Percentiles rank a stretch among this genome's conserved stretches.
Conservation (phyloP, 1,139 yeast species). For the Suhomyces chickasaworum region DNA sequence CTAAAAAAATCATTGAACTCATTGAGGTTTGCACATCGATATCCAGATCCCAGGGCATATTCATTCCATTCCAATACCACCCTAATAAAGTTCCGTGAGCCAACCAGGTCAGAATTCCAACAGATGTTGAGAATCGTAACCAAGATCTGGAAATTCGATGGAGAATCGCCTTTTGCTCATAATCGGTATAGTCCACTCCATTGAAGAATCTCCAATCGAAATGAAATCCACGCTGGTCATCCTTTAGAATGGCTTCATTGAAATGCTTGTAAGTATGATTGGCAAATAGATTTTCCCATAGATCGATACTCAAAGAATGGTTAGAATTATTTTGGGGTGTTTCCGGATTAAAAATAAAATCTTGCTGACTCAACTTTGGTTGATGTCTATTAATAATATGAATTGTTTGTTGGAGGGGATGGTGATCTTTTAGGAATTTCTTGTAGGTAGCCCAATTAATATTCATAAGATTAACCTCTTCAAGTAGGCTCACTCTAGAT, state of each 20-base stretch:
- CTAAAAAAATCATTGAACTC: constrained; percentile 41
- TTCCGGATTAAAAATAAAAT: background rate
- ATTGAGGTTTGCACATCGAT: constrained; percentile 58
- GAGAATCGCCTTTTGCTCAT: constrained; percentile 44
- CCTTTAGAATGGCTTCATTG: constrained; percentile 40
- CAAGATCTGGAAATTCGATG: constrained; percentile 56
- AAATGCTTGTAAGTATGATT: constrained; percentile 18
- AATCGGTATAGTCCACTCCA: constrained; percentile 27
- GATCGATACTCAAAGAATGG: background rate
- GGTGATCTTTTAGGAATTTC: background rate
- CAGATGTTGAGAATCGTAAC: constrained; percentile 49
- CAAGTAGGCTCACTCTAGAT: background rate
- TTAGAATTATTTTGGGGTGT: background rate
- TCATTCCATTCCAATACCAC: constrained; percentile 63
- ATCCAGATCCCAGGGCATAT: constrained; percentile 66
- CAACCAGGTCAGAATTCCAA: constrained; percentile 53
- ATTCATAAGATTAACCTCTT: background rate
- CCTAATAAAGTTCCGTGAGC: constrained; percentile 63
- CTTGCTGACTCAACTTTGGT: background rate
- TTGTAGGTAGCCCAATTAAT: background rate
- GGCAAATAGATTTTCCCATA: background rate
- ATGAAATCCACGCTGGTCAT: constrained; percentile 34
- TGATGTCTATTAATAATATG: background rate
- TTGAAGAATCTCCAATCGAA: constrained; percentile 48
- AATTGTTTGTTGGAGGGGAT: background rate